Base-by-base conservation (phyloP, 805 yeast genomes). In the Pichia scutulata region DNA sequence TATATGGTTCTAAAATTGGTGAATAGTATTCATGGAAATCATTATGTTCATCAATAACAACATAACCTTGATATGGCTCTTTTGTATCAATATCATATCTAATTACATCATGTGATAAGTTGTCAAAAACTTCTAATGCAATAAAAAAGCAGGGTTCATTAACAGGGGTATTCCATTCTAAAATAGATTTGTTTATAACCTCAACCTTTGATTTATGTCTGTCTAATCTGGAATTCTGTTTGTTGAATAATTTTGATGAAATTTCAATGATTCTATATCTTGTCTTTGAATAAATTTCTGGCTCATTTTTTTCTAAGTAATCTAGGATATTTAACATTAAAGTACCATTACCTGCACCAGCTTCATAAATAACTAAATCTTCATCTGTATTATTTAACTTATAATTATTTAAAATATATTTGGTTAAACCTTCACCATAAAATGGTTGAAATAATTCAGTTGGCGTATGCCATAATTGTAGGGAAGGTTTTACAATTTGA, bases 291-390 rank as follows among this genome's bases (percentile, higher is more conserved):
- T 86, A 88, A n/a, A 87, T 80, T 39, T 84, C 89, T 0, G 95
- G 90, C 55, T 84, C 82, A 21, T 75, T 70, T 25, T 67, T 68
- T 54, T 77, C 71, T 52, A 88, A 74, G 61, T 74, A 87, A 59
- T 82, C 81, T 54, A 88, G 65, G 12, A 88, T 77, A 59, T 87
- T 84, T 48, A 74, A 64, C 96, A 89, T 88, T 52, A 88, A 66
- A 0, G 95, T 87, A 41, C 95, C 95, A 60, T 88, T 88, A 57
- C 96, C 96, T 21, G 89, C 95, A 52, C 95, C 96, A 74, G 86
- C 79, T 66, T 89, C 96, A 66, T 87, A 89, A 24, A 88, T 85
- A 7, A 80, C 74, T 44, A 92, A 69, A 60, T 86, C 89, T 41
- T 76, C 72, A 59, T 82, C 82, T 0, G 90, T 92, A 57, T 76